Percentiles rank a stretch among this genome's conserved stretches.
phyloP scores from a whole-genome alignment of 1,139 yeast genomes.

The Candida mesenterica region DNA sequence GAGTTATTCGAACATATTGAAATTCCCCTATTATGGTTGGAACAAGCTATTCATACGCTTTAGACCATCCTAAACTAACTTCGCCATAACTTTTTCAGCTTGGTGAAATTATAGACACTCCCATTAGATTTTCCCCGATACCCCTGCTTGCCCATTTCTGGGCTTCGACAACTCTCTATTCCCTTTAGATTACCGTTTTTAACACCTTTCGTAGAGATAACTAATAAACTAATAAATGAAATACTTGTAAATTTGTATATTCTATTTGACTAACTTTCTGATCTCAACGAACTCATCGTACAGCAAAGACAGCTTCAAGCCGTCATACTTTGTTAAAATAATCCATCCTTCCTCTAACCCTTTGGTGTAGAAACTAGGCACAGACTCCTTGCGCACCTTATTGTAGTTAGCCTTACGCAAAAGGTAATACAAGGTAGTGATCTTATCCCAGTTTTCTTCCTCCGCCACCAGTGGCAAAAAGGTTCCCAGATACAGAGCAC shows the following conservation, averaged over 20 bases:
- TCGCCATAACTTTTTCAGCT: no score
- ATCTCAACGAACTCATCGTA: constrained; percentile 26
- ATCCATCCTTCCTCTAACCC: constrained; percentile 39
- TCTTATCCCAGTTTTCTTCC: constrained; percentile 84
- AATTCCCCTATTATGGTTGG: no score
- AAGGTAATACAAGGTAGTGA: constrained; percentile 66
- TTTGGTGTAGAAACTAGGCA: constrained; percentile 25
- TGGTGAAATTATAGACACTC: background rate
- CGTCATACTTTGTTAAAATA: constrained; percentile 37
- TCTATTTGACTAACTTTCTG: constrained; percentile 2
- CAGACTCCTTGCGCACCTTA: constrained; percentile 16
- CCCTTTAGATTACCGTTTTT: background rate
- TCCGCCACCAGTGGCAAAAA: constrained; percentile 87
- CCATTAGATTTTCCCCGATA: background rate
- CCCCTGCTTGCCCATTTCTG: no score
- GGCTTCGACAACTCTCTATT: no score
- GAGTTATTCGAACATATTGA: no score
- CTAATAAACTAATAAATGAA: background rate
- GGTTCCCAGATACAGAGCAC: constrained; percentile 59
- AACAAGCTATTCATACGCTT: no score
- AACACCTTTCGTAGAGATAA: background rate
- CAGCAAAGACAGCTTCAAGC: constrained; percentile 29
- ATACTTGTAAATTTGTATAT: background rate
- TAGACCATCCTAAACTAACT: no score
- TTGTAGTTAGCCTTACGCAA: constrained; percentile 64